These are phyloP conservation scores for Phytophthora pinifolia DNA, from an alignment of 352 stramenopile genomes.

Conservation along the genomic window DNA sequence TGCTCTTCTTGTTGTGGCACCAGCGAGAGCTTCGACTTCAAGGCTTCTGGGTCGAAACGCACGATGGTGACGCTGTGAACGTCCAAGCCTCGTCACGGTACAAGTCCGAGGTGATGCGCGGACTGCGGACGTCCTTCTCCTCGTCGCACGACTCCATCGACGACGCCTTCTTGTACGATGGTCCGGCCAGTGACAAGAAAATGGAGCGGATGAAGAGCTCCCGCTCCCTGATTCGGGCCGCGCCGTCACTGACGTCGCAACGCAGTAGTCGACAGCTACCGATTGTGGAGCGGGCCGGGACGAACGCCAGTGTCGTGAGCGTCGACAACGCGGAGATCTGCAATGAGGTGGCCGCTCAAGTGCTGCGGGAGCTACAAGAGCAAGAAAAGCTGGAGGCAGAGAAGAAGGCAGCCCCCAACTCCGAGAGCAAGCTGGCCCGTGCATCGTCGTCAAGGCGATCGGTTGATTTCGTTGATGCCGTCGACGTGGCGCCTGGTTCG, in stretches of 20 bases:
- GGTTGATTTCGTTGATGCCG: slow-evolving; percentile 18
- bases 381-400: slow-evolving; percentile 46
- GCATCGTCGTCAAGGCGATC: slow-evolving; percentile 22
- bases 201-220: slow-evolving; percentile 19
- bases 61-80: slow-evolving; percentile 14
- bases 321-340: slow-evolving; percentile 31
- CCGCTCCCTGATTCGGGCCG: slow-evolving; percentile 4
- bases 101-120: slow-evolving; percentile 45
- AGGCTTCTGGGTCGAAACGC: slow-evolving; percentile 67
- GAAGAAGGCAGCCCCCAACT: slow-evolving; percentile 16
- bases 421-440: slow-evolving; percentile 23
- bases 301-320: slow-evolving; percentile 29
- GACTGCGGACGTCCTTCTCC: slow-evolving; percentile 43
- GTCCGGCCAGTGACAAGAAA: slow-evolving; percentile 18
- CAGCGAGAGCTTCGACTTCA: slow-evolving; percentile 74
- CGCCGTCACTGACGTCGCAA: slow-evolving; percentile 19
- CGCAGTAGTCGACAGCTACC: slow-evolving; percentile 22
- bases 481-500: slow-evolving; percentile 15
- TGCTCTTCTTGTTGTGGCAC: slow-evolving; percentile 80
- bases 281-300: slow-evolving; percentile 16
- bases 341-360: slow-evolving; percentile 47
- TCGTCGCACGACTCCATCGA: slow-evolving; percentile 81
- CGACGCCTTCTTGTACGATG: slow-evolving; percentile 53
- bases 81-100: slow-evolving; percentile 40
- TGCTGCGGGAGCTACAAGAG: slow-evolving; percentile 49